phyloP scores from a whole-genome alignment of 2,329 filamentous ascomycete genomes.

The Phoma sp. region DNA sequence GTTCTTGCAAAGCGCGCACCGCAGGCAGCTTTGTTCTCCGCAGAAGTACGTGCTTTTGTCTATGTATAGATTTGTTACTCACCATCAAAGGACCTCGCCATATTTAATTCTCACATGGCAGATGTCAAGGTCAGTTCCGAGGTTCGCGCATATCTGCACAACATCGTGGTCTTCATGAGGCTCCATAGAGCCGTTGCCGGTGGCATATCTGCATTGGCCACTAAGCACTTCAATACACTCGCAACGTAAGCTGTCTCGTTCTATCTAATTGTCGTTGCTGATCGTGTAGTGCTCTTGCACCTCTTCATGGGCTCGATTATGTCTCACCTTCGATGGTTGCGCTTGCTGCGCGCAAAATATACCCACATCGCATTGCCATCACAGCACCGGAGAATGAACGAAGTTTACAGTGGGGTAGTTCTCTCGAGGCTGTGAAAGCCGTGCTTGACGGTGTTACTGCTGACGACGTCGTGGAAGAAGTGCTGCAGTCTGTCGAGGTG shows the following conservation, averaged over 20 bases:
- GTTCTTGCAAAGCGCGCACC: slow-evolving; percentile 21
- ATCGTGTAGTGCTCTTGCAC: slow-evolving; percentile 69
- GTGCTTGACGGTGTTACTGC: slow-evolving; percentile 67
- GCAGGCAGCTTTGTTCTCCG: slow-evolving; percentile 49
- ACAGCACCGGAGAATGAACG: slow-evolving; percentile 75
- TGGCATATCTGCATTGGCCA: slow-evolving; percentile 80
- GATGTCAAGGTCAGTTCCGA: slow-evolving; percentile 75
- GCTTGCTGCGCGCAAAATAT: slow-evolving; percentile 85
- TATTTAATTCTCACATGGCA: slow-evolving; percentile 65
- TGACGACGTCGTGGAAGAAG: slow-evolving; percentile 65
- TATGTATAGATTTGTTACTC: background rate
- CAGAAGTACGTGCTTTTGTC: slow-evolving; percentile 49
- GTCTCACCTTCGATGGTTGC: slow-evolving; percentile 84
- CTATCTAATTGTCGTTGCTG: background rate
- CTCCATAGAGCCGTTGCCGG: slow-evolving; percentile 84
- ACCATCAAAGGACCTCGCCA: slow-evolving; percentile 59
- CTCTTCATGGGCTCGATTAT: slow-evolving; percentile 80
- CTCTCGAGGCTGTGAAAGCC: slow-evolving; percentile 70
- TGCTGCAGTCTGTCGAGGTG: slow-evolving; percentile 63
- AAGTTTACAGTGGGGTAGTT: slow-evolving; percentile 93
- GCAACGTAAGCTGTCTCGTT: slow-evolving; percentile 57
- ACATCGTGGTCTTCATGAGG: slow-evolving; percentile 85
- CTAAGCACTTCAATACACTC: slow-evolving; percentile 76
- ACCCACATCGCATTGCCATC: slow-evolving; percentile 81
- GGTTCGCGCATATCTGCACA: slow-evolving; percentile 82